These are phyloP conservation scores for Vaccinium vitisidaea DNA, from an alignment of 148 eudicot species.

Conservation along the genomic window DNA sequence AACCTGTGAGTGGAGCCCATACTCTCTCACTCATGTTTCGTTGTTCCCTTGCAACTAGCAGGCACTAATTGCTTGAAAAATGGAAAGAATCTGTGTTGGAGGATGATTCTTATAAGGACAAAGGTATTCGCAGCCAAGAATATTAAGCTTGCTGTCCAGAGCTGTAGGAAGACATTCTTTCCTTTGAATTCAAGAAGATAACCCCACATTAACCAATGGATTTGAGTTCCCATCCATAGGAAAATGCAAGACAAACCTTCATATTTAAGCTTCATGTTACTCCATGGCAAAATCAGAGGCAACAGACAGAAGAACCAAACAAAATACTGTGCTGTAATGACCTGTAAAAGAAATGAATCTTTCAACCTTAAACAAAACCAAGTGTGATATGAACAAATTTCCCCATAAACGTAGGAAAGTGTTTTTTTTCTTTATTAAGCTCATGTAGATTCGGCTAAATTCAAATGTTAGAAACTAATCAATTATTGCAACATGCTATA, in stretches of 20 bases:
- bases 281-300: conserved; percentile 84
- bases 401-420: too few relatives aligned
- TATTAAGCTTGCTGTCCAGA: conserved; percentile 73
- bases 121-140: conserved; percentile 76
- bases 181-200: conserved; percentile 89
- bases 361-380: neutral
- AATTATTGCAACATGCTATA: neutral
- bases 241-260: conserved; percentile 55
- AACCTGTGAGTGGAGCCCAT: neutral
- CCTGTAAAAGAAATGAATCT: conserved; percentile 38
- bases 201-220: conserved; percentile 92
- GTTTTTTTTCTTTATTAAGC: too few relatives aligned
- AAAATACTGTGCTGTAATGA: conserved; percentile 94
- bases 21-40: conserved; percentile 43
- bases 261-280: conserved; percentile 77
- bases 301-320: conserved; percentile 90
- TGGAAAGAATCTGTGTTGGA: conserved; percentile 51
- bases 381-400: too few relatives aligned
- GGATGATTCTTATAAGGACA: conserved; percentile 49
- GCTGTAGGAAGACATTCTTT: conserved; percentile 68
- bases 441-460: too few relatives aligned
- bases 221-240: conserved; percentile 86
- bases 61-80: conserved; percentile 35
- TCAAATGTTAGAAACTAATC: too few relatives aligned
- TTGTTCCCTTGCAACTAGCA: conserved; percentile 21